phyloP scores from a whole-genome alignment of 768 basidiomycete species.

The Podaxis pistillaris region DNA sequence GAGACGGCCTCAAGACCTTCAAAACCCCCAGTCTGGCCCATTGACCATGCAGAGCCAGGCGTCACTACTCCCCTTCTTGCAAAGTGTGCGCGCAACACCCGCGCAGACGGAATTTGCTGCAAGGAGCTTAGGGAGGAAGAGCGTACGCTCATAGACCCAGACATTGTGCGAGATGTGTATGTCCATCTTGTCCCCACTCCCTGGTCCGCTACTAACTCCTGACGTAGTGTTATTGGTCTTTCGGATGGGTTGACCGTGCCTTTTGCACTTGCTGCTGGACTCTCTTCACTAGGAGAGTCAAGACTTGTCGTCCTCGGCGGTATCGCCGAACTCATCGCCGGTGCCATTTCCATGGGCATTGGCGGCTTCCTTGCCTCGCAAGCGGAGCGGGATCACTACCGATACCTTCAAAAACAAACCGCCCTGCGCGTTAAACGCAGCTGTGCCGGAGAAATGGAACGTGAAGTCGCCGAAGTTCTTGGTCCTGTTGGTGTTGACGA shows the following conservation, averaged over 20 bases:
- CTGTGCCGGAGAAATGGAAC: conserved; percentile 94
- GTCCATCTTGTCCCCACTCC: conserved; percentile 26
- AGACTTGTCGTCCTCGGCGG: conserved; percentile 93
- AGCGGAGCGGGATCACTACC: conserved; percentile 93
- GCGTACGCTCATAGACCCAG: conserved; percentile 80
- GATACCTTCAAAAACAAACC: conserved; percentile 73
- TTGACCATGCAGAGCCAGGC: conserved; percentile 41
- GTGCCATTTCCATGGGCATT: conserved; percentile 97
- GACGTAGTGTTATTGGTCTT: conserved; percentile 77
- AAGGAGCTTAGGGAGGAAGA: conserved; percentile 85
- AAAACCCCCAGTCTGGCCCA: conserved; percentile 66
- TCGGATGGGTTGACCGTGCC: conserved; percentile 90
- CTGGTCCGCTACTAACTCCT: background rate
- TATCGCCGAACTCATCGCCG: conserved; percentile 93
- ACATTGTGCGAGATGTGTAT: conserved; percentile 84
- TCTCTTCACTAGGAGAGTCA: conserved; percentile 86
- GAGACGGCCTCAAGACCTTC: conserved; percentile 22
- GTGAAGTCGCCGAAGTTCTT: conserved; percentile 87
- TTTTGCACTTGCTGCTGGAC: conserved; percentile 86
- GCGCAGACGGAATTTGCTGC: conserved; percentile 75
- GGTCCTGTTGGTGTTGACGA: conserved; percentile 91
- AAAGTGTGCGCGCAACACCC: conserved; percentile 56
- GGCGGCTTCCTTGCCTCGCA: conserved; percentile 98
- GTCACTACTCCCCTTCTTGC: conserved; percentile 45
- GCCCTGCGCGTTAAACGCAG: conserved; percentile 81